Evolutionary conservation across 768 basidiomycete species (phyloP), one percentile per base, ranked within the genome.

Genomic region (Tylopilus rubrobrunneus): DNA sequence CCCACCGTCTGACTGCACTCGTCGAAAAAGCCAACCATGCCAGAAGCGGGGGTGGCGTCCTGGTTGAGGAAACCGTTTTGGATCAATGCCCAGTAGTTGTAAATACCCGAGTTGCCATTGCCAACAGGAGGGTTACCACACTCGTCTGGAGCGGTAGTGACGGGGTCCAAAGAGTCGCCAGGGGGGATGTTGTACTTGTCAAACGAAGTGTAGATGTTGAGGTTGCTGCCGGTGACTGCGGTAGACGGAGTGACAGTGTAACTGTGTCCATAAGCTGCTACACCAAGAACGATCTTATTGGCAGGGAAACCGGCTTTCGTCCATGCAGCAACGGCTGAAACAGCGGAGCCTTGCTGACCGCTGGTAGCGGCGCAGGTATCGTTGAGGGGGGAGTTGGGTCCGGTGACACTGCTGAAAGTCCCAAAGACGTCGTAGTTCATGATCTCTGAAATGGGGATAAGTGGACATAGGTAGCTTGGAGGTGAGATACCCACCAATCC

Each of bases 211-310:
- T 77, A 87, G 17, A 75, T 34, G n/a, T 71, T 70, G 29, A 86
- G 65, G 9, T 60, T 57, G 47, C 11, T 43, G 10, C 45, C 51
- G 15, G 60, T 49, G 49, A 64, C 54, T 27, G 66, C 63, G 4
- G 63, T 55, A 27, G 66, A 64, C n/a, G 58, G 58, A 19, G 58
- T 21, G 5, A 70, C 68, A 0, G 40, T 70, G 76, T 76, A 94
- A 21, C 89, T 83, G 71, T 92, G 92, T 1, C 90, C 91, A 70
- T 92, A 96, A 17, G 86, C 74, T 12, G 93, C 82, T 1, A 96
- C 84, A 49, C 93, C 95, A 7, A 98, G 81, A 28, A 92, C 82
- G 53, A 96, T 85, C 72, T 88, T 72, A 49, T 56, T 53, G 8
- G 76, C 71, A 17, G 92, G 87, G 71, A 98, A 85, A 11, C 89